Percentiles rank a stretch among this genome's conserved stretches.
Conservation (phyloP, 257 asterid genomes). For the Solanum paucissectum region DNA sequence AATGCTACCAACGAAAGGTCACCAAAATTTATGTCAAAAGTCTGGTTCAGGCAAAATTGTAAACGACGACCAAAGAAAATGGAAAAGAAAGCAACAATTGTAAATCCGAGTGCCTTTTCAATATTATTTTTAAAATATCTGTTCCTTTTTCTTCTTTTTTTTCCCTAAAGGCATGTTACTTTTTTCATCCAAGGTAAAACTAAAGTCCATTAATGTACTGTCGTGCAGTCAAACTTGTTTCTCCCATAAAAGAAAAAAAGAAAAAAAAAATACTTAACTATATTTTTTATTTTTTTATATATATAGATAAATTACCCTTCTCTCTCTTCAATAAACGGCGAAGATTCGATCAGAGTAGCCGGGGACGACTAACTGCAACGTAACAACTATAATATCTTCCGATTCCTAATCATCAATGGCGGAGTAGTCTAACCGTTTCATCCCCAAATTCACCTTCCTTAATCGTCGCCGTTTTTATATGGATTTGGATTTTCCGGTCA, state of each 20-base stretch:
- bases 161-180: background rate
- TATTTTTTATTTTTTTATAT: background rate
- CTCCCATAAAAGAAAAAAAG: background rate
- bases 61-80: background rate
- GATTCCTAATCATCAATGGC: conserved; percentile 25
- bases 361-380: conserved; percentile 9
- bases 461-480: conserved; percentile 11
- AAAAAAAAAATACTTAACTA: background rate
- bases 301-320: background rate
- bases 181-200: background rate
- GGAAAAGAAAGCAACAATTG: background rate
- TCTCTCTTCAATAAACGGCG: conserved; percentile 16
- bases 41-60: background rate
- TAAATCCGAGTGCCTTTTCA: background rate
- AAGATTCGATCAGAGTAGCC: conserved; percentile 20
- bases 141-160: background rate
- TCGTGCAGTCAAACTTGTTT: background rate
- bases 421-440: conserved; percentile 25
- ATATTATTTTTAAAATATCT: background rate
- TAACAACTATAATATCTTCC: conserved; percentile 3
- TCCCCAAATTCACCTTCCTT: background rate
- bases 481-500: background rate
- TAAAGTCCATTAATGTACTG: background rate
- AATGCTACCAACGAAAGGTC: background rate
- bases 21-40: background rate